phyloP scores from a whole-genome alignment of 805 yeast genomes.

The Ogataea trehalophila region DNA sequence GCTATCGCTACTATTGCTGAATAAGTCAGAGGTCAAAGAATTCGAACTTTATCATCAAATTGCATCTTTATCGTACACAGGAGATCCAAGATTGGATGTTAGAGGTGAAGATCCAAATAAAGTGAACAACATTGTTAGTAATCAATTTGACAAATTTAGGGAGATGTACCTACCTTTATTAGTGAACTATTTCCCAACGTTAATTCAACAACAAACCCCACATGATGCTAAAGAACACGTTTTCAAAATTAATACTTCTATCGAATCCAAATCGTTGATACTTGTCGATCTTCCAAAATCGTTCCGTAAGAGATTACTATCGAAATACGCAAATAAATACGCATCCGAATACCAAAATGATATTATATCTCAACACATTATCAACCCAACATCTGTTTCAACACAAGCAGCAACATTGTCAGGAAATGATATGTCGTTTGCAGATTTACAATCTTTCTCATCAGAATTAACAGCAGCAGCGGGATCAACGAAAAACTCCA shows the following conservation, averaged over 20 bases:
- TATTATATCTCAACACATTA: constrained; percentile 23
- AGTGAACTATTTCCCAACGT: constrained; percentile 35
- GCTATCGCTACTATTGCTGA: constrained; percentile 53
- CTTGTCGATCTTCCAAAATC: constrained; percentile 45
- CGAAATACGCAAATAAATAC: constrained; percentile 18
- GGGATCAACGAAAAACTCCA: background rate
- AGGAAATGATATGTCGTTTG: constrained; percentile 12
- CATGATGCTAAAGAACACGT: constrained; percentile 14
- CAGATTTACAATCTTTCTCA: constrained; percentile 21
- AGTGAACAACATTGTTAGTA: constrained; percentile 75
- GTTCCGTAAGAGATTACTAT: constrained; percentile 40
- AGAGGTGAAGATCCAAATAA: constrained; percentile 93
- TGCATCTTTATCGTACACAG: constrained; percentile 77
- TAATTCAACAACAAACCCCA: constrained; percentile 18
- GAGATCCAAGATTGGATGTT: constrained; percentile 80
- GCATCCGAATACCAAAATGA: constrained; percentile 26
- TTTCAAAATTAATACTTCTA: constrained; percentile 28
- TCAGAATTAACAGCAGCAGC: background rate
- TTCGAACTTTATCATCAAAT: constrained; percentile 66
- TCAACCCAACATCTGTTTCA: constrained; percentile 7
- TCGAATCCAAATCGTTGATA: constrained; percentile 35
- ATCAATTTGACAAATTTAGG: constrained; percentile 67
- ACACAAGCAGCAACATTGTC: background rate
- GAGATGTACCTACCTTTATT: constrained; percentile 68
- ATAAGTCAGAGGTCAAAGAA: constrained; percentile 30